Evolutionary conservation across 192 early-diverging fungal genomes (phyloP).

Genomic region (Podila clonocystis): DNA sequence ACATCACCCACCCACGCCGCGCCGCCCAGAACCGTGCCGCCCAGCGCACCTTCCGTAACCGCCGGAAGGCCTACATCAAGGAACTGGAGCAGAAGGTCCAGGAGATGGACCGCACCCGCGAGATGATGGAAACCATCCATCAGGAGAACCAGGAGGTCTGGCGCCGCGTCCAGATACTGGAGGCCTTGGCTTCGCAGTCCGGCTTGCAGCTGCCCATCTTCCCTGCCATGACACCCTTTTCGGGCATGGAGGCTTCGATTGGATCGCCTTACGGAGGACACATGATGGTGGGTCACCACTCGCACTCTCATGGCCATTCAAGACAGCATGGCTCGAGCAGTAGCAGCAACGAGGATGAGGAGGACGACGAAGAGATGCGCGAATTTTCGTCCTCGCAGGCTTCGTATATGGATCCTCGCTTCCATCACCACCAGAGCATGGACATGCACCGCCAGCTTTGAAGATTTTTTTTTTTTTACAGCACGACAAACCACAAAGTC

Average conservation of each 20-base stretch:
- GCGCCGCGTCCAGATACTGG: conserved; percentile 34
- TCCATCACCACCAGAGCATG: conserved; percentile 4
- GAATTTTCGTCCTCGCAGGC: conserved; percentile 17
- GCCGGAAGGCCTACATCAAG: conserved; percentile 83
- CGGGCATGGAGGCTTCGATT: too few species aligned
- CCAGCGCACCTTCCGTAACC: conserved; percentile 90
- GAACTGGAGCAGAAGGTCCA: conserved; percentile 80
- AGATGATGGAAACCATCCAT: conserved; percentile 57
- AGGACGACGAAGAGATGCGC: conserved; percentile 45
- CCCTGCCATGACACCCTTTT: conserved; percentile 15
- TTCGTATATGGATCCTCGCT: neutral
- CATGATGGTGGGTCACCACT: neutral
- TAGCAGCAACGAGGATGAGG: conserved; percentile 38
- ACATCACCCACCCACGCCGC: conserved; percentile 67
- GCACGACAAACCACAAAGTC: neutral
- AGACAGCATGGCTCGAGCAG: conserved; percentile 6
- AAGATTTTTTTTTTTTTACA: neutral
- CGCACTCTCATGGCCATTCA: neutral
- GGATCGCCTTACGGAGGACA: conserved; percentile 7
- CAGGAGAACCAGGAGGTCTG: conserved; percentile 48
- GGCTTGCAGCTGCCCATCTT: conserved; percentile 25
- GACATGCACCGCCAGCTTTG: conserved; percentile 15
- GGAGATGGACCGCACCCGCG: conserved; percentile 61
- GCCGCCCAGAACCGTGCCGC: conserved; percentile 92
- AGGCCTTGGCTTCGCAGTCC: conserved; percentile 15